phyloP scores from a whole-genome alignment of 2,329 filamentous ascomycete genomes.

The Cladosporium sphaerospermum region DNA sequence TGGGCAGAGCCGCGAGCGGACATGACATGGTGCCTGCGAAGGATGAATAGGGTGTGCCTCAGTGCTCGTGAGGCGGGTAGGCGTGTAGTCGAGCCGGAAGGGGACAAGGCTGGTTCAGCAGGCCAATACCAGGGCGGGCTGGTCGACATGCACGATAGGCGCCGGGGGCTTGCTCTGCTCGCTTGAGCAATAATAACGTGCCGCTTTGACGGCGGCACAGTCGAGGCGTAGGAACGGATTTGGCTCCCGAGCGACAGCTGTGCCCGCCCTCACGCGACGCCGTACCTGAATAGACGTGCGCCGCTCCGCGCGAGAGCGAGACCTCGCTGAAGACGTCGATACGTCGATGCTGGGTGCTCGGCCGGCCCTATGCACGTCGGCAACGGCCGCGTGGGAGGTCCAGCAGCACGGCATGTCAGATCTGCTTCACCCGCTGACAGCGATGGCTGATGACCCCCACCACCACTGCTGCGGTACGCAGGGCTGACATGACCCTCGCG shows the following conservation, averaged over 20 bases:
- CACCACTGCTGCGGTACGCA: background rate
- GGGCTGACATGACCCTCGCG: conserved; percentile 5
- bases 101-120: background rate
- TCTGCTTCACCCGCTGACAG: conserved; percentile 3
- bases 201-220: background rate
- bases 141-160: conserved; percentile 9
- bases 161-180: conserved; percentile 1
- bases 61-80: conserved; percentile 8
- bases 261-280: background rate
- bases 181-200: background rate
- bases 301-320: background rate
- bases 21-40: background rate
- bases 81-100: conserved; percentile 1
- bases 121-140: conserved; percentile 1
- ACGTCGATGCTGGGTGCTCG: background rate
- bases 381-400: background rate
- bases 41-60: conserved; percentile 12
- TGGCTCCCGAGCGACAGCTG: background rate
- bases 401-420: conserved; percentile 1
- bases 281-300: background rate
- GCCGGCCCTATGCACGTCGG: conserved; percentile 4
- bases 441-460: background rate
- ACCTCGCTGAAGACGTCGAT: background rate
- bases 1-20: conserved; percentile 11
- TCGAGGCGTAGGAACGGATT: background rate